These are phyloP conservation scores for Lonicera japonica DNA, from an alignment of 129 eudicot species.

Conservation along the genomic window DNA sequence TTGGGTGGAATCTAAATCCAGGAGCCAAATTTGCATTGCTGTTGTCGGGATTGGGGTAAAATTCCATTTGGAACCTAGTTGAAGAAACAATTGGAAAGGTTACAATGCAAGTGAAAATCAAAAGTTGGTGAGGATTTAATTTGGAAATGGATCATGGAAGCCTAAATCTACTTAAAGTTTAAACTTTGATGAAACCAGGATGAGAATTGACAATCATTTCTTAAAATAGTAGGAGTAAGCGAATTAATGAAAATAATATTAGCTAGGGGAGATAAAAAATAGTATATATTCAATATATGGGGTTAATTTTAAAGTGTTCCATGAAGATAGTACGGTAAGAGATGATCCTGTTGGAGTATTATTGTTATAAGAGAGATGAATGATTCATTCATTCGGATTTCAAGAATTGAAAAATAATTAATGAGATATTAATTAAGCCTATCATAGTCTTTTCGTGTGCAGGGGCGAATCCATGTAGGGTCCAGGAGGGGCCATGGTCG, in stretches of 20 bases:
- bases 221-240: too few relatives aligned
- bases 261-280: too few relatives aligned
- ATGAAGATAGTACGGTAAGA: too few relatives aligned
- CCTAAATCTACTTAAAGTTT: background rate
- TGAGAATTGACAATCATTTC: background rate
- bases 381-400: conserved; percentile 30
- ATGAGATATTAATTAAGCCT: too few relatives aligned
- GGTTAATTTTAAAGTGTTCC: too few relatives aligned
- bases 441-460: too few relatives aligned
- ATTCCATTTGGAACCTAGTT: conserved; percentile 26
- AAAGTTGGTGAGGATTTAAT: background rate
- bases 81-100: background rate
- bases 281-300: too few relatives aligned
- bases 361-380: too few relatives aligned
- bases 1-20: conserved; percentile 86
- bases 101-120: background rate
- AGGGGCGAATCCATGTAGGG: too few relatives aligned
- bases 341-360: too few relatives aligned
- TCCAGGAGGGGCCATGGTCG: too few relatives aligned
- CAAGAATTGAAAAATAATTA: conserved; percentile 23
- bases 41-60: conserved; percentile 31
- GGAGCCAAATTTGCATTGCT: conserved; percentile 60
- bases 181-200: background rate
- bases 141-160: background rate
- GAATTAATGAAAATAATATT: too few relatives aligned